Evolutionary conservation across 257 asterid genomes (phyloP), one percentile per base, ranked within the genome.

Genomic region (Solanum appendiculatum): DNA sequence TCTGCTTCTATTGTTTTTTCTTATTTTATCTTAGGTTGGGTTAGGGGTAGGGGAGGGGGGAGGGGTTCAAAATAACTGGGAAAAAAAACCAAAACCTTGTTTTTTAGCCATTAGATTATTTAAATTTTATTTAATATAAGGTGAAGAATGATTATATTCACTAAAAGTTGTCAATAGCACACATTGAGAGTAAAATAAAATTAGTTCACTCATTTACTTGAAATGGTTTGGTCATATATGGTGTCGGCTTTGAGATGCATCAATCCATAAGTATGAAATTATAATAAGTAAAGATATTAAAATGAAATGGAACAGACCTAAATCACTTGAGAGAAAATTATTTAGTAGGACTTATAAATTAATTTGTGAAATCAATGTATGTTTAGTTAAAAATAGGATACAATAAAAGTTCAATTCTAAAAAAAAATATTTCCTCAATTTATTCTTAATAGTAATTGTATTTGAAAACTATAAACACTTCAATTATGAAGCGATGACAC

Each of bases 141-240:
- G 4, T 13, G 14, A 13, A 0, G 14, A 13, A 46, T 46, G 4
- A 13, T 46, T 5, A 46, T 5, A 13, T 46, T 46, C 5, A 14
- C 20, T 3, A 0, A 46, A 46, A 14, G 14, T 1, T 46, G 16
- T 0, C 14, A 46, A 5, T 14, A 46, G 20, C 3, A 14, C 14
- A 0, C 3, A 46, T 2, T 13, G 20, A 46, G 6, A 12, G 54
- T 11, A 46, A 46, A 46, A 46, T 46, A 46, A 13, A 46, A 46
- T 1, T 13, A 13, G 6, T 0, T 14, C 2, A 5, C 5, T 15
- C 11, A 4, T 34, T n/a, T n/a, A n/a, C n/a, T n/a, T n/a, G 4
- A 63, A 63, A 63, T 12, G 33, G 0, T 64, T 1, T 25, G 34
- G 4, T 13, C 3, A 64, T 64, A 25, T 63, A 25, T 63, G 11